Percentiles rank a stretch among this genome's conserved stretches.
Evolutionary conservation across 306 rosid genomes (phyloP).

Genomic region (Arachis hypogaea): DNA sequence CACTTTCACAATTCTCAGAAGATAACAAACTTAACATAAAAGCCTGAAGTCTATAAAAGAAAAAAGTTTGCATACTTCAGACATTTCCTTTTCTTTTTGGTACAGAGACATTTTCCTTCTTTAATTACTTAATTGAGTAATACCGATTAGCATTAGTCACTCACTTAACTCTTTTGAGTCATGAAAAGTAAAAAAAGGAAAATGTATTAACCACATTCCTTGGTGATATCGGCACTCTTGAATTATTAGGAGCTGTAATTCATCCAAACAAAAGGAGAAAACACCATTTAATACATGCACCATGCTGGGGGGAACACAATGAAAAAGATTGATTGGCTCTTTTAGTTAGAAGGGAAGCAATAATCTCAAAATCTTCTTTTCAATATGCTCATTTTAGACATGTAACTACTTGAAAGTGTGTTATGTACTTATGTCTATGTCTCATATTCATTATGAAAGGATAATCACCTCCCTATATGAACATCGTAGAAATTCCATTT

Average conservation of each 20-base stretch:
- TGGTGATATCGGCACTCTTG: constrained; percentile 5
- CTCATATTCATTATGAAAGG: not conserved
- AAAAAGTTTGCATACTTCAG: constrained; percentile 13
- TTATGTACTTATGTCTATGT: not conserved
- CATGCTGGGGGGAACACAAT: too few relatives aligned
- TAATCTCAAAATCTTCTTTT: too few relatives aligned
- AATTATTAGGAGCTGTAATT: constrained; percentile 13
- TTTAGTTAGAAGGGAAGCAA: too few relatives aligned
- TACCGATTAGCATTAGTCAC: constrained; percentile 25
- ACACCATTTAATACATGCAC: not conserved
- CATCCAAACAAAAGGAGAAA: not conserved
- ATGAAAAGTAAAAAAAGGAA: not conserved
- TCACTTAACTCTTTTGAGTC: not conserved
- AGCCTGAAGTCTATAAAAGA: constrained; percentile 13
- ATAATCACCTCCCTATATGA: not conserved
- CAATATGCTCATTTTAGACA: not conserved
- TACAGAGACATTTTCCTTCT: constrained; percentile 14
- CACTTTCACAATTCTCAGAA: constrained; percentile 13
- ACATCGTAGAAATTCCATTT: too few relatives aligned
- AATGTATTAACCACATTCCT: constrained; percentile 12
- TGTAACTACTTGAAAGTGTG: not conserved
- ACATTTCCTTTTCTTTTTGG: not conserved
- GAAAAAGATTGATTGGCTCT: too few relatives aligned
- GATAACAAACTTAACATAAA: constrained; percentile 6
- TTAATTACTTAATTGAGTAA: constrained; percentile 14